Evolutionary conservation across 352 stramenopile species (phyloP), one percentile per base, ranked within the genome.

Genomic region (Phytophthora fragariaefolia): DNA sequence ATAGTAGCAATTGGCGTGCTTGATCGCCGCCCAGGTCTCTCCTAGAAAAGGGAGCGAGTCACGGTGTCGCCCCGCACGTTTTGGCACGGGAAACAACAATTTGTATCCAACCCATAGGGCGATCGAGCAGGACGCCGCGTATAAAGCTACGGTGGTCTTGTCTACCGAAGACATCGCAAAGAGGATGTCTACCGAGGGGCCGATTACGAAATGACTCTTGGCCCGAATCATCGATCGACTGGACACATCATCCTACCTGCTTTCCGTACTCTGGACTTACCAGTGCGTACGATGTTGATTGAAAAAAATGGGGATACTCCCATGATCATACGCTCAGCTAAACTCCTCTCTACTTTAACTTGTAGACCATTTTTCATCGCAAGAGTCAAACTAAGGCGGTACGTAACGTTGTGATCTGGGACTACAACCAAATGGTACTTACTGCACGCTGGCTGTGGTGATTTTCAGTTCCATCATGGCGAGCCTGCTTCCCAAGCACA

Each of bases 391-490:
- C 55, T 62, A 4, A 73, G 17, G 13, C 58, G 46, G 58, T 79
- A 77, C 4, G 61, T 73, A 20, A 79, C 40, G 2, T 60, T 24
- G 58, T 83, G 63, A 12, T 48, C 49, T 9, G 68, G 60, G 15
- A 58, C 58, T 18, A 73, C 34, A 2, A 13, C 23, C 28, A 93
- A 45, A n/a, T 65, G 58, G 42, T 83, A 93, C 45, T 71, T 76
- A 24, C 59, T 67, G 51, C 24, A 93, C 28, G 17, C 60, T 74
- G 6, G 73, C 63, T 5, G 69, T 38, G 1, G 80, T 69, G 8
- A 85, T 77, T 52, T 87, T 88, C 40, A 89, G 76, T 62, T 92
- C 74, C 47, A 85, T 73, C 54, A 87, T 63, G 1, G 80, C 78
- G 8, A 91, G 15, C 6, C 71, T 70, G 18, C 53, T 71, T 24